Base-by-base conservation (phyloP, 345 rosid species). In the Camelina laxa region DNA sequence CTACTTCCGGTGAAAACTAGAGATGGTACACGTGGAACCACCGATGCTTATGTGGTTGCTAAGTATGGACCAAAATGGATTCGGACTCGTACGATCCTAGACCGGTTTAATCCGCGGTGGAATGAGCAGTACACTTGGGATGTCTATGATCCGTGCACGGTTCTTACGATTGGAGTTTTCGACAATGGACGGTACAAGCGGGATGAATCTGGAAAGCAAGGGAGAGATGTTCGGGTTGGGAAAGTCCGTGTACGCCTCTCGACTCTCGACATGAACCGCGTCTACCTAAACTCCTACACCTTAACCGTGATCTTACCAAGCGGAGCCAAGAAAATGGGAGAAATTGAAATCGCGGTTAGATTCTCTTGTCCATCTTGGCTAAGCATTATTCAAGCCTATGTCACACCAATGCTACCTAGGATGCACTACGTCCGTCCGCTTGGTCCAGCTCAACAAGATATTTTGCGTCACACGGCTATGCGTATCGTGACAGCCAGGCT, bases 121-220 rank as follows among this genome's bases (percentile, higher is more conserved):
- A 93, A 93, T 33, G 96, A 93, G 86, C 98, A 93, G 57, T 89
- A 91, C 65, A 88, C 96, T 0, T 93, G 98, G 98, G 97, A 93
- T 36, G 91, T 93, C 4, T 87, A 86, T 21, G 98, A 93, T 75
- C 94, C 94, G 0, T 91, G 96, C 58, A 93, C 98, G 0, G 91
- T 91, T 14, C 85, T 93, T 3, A 85, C 97, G 0, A 87, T 93
- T 11, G 94, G 98, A 1, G 90, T 89, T 9, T 93, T 88, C 8
- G 97, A 93, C 51, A 93, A 93, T 8, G 92, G 89, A 51, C 62
- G 88, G 49, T 89, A 93, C 82, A 93, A 82, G 70, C 70, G 54
- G 0, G 92, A 90, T 24, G 93, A 87, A 17, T 79, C 78, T 0
- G 94, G 86, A 15, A 89, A 89, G 56, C 82, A 79, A 14, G 88